phyloP scores from a whole-genome alignment of 371 early-diverging fungal genomes.

The Apophysomyces elegans region DNA sequence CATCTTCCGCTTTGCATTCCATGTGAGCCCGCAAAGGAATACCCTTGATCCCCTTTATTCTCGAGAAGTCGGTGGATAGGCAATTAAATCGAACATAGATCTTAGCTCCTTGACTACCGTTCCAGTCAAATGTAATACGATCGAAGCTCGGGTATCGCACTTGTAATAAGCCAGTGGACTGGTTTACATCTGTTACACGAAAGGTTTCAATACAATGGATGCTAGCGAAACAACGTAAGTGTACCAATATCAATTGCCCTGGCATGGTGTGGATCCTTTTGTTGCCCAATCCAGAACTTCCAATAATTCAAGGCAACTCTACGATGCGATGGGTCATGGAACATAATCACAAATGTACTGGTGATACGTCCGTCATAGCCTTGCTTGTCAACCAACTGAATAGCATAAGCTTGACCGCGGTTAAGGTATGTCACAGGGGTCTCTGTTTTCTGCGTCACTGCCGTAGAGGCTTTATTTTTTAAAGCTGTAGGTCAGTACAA shows the following conservation, averaged over 20 bases:
- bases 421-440: slow-evolving; percentile 67
- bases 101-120: slow-evolving; percentile 66
- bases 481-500: background rate
- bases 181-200: slow-evolving; percentile 27
- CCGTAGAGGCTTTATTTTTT: slow-evolving; percentile 37
- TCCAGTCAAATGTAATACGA: slow-evolving; percentile 68
- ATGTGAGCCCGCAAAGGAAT: slow-evolving; percentile 71
- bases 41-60: slow-evolving; percentile 81
- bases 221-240: no score
- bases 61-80: slow-evolving; percentile 76
- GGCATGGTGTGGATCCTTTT: slow-evolving; percentile 48
- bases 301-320: slow-evolving; percentile 70
- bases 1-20: slow-evolving; percentile 40
- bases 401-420: slow-evolving; percentile 38
- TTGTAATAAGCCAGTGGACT: slow-evolving; percentile 50
- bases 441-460: slow-evolving; percentile 32
- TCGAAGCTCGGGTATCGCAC: slow-evolving; percentile 66
- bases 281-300: slow-evolving; percentile 82
- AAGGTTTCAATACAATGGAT: background rate
- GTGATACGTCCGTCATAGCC: slow-evolving; percentile 51
- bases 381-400: slow-evolving; percentile 13
- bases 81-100: slow-evolving; percentile 70
- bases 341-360: slow-evolving; percentile 66
- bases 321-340: slow-evolving; percentile 76
- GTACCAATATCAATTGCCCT: slow-evolving; percentile 57